phyloP scores from a whole-genome alignment of 2,329 filamentous ascomycete genomes.

The Akanthomyces muscarius region DNA sequence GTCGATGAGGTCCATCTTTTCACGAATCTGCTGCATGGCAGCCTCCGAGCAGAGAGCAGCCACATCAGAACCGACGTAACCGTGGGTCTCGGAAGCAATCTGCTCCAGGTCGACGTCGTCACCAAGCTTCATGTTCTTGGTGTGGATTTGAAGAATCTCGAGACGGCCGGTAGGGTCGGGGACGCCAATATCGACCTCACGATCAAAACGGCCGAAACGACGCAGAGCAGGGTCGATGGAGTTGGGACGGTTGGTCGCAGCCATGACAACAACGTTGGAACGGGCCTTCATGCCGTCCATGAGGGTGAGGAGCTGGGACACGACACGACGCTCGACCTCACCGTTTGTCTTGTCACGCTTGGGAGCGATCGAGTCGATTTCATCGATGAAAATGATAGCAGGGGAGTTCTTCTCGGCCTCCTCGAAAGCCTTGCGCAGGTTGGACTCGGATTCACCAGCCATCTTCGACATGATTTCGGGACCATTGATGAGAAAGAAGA shows the following conservation, averaged over 20 bases:
- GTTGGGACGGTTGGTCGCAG: conserved; percentile 96
- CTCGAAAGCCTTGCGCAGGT: conserved; percentile 97
- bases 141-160: conserved; percentile 98
- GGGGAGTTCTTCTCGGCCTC: conserved; percentile 99
- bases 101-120: conserved; percentile 96
- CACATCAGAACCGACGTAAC: conserved; percentile 97
- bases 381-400: conserved; percentile 98
- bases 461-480: conserved; percentile 99
- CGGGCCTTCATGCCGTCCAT: conserved; percentile 99
- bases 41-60: conserved; percentile 98
- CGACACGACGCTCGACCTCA: conserved; percentile 96
- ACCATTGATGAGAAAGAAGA: conserved; percentile 99
- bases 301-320: conserved; percentile 92
- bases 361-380: conserved; percentile 97
- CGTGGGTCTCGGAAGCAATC: conserved; percentile 96
- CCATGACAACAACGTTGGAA: conserved; percentile 98
- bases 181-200: conserved; percentile 97
- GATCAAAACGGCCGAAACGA: conserved; percentile 97
- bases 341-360: conserved; percentile 99
- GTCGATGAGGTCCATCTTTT: conserved; percentile 99
- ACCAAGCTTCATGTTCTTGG: conserved; percentile 99
- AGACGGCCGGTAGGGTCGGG: conserved; percentile 97
- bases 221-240: conserved; percentile 96
- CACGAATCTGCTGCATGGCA: conserved; percentile 99
- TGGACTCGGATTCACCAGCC: conserved; percentile 98